Evolutionary conservation across 768 basidiomycete species (phyloP), one percentile per base, ranked within the genome.

Genomic region (Agaricus subrufescens): DNA sequence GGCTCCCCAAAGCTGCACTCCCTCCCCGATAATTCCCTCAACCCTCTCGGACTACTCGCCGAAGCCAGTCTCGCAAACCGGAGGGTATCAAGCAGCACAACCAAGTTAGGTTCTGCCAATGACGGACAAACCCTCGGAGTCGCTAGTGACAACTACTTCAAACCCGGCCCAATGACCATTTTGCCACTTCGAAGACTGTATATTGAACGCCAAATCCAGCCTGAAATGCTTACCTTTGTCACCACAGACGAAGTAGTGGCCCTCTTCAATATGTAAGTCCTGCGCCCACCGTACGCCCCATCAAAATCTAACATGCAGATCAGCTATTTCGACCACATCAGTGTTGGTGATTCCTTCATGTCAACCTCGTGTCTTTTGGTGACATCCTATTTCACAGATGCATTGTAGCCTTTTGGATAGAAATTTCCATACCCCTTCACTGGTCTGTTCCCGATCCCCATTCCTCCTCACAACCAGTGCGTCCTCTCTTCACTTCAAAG

Each of bases 391-490:
- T 42, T 27, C 44, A 59, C 62, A 93, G 89, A 82, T 83, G 71
- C 91, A 93, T 60, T 85, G 85, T 54, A 86, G 87, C 53, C 73
- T 98, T 47, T 73, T 99, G 48, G 92, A 96, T 63, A 80, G 82
- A 42, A 83, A 89, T 48, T 94, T 96, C 70, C 97, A 98, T 69
- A 97, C 96, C 0, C 94, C 96, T 1, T 84, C 92, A 3, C 81
- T 97, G 38, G 91, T 98, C 14, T 95, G 95, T 65, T 93, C 91
- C 27, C 85, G 97, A 25, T 94, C 91, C 38, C 96, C 96, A 0
- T 98, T 99, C 73, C 72, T 99, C 46, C 79, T 98, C 54, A 98
- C 97, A 15, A 93, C 94, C 19, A 90, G 91, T 91, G 64, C 57
- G 86, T 81, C 6, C 19, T 29, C 44, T 50, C 63, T 38, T 42